Percentiles rank a stretch among this genome's conserved stretches.
phyloP scores from a whole-genome alignment of 805 yeast species.

The Metschnikowia kofuensis region DNA sequence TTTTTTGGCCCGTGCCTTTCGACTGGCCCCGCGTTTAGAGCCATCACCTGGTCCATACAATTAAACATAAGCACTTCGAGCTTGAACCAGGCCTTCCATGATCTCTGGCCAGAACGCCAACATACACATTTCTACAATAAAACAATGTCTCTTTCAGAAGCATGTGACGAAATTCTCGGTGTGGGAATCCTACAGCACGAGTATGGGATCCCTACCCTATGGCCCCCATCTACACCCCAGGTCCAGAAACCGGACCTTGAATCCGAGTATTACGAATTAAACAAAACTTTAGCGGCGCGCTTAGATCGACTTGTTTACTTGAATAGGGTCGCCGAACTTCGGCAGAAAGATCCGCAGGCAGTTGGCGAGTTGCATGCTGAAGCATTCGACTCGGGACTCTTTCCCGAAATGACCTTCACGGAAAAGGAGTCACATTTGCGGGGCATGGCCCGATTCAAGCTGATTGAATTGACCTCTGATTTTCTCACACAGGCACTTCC shows the following conservation, averaged over 20 bases:
- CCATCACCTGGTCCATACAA: too few relatives aligned
- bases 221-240: conserved; percentile 11
- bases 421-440: conserved; percentile 20
- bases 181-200: conserved; percentile 26
- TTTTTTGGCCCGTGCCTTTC: too few relatives aligned
- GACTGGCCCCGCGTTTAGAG: too few relatives aligned
- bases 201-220: conserved; percentile 31
- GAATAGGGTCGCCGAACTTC: conserved; percentile 23
- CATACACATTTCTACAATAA: too few relatives aligned
- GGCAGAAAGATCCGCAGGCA: conserved; percentile 10
- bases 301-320: conserved; percentile 30
- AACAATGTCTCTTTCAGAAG: conserved; percentile 9
- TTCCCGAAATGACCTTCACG: conserved; percentile 9
- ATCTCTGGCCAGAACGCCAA: not conserved
- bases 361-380: conserved; percentile 18
- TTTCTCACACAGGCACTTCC: conserved; percentile 31
- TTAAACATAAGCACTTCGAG: too few relatives aligned
- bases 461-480: conserved; percentile 23
- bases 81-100: too few relatives aligned
- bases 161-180: conserved; percentile 24
- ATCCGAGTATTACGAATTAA: conserved; percentile 23
- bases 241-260: conserved; percentile 20
- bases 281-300: conserved; percentile 22
- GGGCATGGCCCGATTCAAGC: conserved; percentile 21
- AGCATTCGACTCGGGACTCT: conserved; percentile 5